These are phyloP conservation scores for Aspergillus tamarii DNA, from an alignment of 2,329 filamentous ascomycete genomes.

Conservation along the genomic window DNA sequence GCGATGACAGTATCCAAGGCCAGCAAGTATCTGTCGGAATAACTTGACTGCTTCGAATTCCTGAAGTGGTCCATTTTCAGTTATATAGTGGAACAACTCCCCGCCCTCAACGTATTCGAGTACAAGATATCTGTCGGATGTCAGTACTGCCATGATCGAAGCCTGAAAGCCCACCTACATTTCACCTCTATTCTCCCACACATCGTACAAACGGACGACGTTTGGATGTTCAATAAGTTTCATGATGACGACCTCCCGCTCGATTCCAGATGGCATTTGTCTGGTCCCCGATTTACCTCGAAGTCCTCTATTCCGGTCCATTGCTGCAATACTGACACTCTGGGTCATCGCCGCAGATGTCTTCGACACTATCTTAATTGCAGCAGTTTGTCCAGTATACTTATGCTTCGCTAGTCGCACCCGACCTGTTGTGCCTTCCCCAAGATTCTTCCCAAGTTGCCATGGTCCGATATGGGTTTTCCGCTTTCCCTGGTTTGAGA, in stretches of 20 bases:
- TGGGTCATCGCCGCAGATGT: slow-evolving; percentile 77
- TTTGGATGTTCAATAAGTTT: slow-evolving; percentile 95
- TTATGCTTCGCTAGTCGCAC: slow-evolving; percentile 84
- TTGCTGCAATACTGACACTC: slow-evolving; percentile 80
- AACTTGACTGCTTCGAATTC: slow-evolving; percentile 82
- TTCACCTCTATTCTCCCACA: slow-evolving; percentile 96
- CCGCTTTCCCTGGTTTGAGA: slow-evolving; percentile 57
- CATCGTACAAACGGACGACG: slow-evolving; percentile 91
- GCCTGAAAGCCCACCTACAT: slow-evolving; percentile 63
- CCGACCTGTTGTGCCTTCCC: slow-evolving; percentile 84
- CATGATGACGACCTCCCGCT: slow-evolving; percentile 95
- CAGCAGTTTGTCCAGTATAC: slow-evolving; percentile 77
- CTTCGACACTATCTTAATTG: slow-evolving; percentile 94
- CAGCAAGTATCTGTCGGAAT: slow-evolving; percentile 91
- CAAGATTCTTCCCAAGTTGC: slow-evolving; percentile 86
- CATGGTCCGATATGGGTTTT: slow-evolving; percentile 88
- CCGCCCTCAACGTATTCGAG: slow-evolving; percentile 86
- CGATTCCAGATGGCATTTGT: slow-evolving; percentile 82
- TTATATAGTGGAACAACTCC: slow-evolving; percentile 87
- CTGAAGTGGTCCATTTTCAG: slow-evolving; percentile 68
- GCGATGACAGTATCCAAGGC: slow-evolving; percentile 87
- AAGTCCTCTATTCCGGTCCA: slow-evolving; percentile 70
- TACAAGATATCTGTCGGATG: slow-evolving; percentile 75
- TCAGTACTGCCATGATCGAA: neutral
- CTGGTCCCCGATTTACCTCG: slow-evolving; percentile 63